These are phyloP conservation scores for Rhododendron kiyosumense DNA, from an alignment of 148 eudicot species.

Conservation along the genomic window DNA sequence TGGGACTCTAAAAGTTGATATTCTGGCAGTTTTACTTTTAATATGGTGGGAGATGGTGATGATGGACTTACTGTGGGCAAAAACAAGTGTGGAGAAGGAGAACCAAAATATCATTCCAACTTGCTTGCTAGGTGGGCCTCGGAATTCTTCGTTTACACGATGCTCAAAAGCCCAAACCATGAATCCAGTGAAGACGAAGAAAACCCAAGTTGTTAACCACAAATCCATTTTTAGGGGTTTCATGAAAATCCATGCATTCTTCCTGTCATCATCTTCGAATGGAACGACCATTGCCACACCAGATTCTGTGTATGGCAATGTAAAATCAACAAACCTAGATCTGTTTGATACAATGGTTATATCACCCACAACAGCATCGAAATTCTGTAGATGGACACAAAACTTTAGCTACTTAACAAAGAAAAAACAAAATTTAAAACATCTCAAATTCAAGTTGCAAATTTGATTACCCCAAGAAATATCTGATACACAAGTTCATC, in stretches of 20 bases:
- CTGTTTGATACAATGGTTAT: constrained; percentile 47
- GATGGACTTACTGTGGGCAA: constrained; percentile 59
- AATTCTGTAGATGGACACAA: constrained; percentile 29
- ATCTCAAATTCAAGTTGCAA: not conserved
- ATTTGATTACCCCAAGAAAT: constrained; percentile 24
- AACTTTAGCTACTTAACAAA: not conserved
- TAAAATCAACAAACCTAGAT: constrained; percentile 43
- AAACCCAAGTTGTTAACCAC: constrained; percentile 50
- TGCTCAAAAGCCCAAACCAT: constrained; percentile 75
- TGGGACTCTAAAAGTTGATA: too few species aligned
- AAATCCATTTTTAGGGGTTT: constrained; percentile 56
- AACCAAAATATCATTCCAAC: constrained; percentile 64
- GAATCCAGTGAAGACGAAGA: constrained; percentile 61
- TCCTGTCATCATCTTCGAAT: constrained; percentile 30
- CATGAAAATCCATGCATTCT: constrained; percentile 64
- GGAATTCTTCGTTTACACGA: constrained; percentile 49
- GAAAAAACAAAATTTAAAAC: not conserved
- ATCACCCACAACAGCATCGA: constrained; percentile 62
- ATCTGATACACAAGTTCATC: constrained; percentile 39
- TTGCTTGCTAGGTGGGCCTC: constrained; percentile 54
- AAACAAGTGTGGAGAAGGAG: constrained; percentile 66
- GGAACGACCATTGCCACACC: constrained; percentile 58
- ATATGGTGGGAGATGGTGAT: not conserved
- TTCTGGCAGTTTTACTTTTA: too few species aligned
- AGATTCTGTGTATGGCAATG: constrained; percentile 64